phyloP scores from a whole-genome alignment of 83 land plant genomes.

The Picea mariana region DNA sequence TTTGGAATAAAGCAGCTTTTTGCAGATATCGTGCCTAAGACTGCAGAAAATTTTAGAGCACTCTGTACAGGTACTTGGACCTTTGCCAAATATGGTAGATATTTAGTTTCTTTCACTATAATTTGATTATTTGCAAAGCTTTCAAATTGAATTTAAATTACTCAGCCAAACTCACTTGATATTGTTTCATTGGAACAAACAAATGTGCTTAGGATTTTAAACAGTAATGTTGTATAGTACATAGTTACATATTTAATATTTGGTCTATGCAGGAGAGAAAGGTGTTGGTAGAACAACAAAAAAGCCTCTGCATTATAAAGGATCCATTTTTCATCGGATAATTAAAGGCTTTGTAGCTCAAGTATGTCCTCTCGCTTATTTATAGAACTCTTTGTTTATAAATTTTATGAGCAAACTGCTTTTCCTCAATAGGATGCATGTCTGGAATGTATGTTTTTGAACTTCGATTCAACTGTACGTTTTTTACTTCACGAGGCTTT shows the following conservation, averaged over 20 bases:
- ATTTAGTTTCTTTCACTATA: not conserved
- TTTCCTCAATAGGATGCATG: no score
- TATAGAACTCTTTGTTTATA: no score
- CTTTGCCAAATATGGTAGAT: not conserved
- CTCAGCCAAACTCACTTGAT: not conserved
- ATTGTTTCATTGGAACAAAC: not conserved
- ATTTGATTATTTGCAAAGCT: not conserved
- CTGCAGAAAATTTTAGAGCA: slow-evolving; percentile 98
- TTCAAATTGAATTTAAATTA: no score
- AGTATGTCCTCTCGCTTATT: slow-evolving; percentile 33
- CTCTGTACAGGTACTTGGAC: slow-evolving; percentile 89
- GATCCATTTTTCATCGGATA: slow-evolving; percentile 91
- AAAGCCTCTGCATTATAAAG: slow-evolving; percentile 88
- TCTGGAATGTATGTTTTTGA: no score
- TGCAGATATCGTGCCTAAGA: slow-evolving; percentile 81
- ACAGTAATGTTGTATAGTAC: not conserved
- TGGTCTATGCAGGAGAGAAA: slow-evolving; percentile 68
- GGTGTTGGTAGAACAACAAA: slow-evolving; percentile 71
- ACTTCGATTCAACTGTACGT: no score
- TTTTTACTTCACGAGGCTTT: no score
- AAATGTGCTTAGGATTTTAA: not conserved
- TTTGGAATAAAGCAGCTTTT: slow-evolving; percentile 62
- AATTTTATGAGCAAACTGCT: no score
- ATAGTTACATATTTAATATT: not conserved
- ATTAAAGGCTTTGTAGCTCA: slow-evolving; percentile 94